Conservation (phyloP, 176 grass and related monocot species). For the Bolboschoenus planiculmis region DNA sequence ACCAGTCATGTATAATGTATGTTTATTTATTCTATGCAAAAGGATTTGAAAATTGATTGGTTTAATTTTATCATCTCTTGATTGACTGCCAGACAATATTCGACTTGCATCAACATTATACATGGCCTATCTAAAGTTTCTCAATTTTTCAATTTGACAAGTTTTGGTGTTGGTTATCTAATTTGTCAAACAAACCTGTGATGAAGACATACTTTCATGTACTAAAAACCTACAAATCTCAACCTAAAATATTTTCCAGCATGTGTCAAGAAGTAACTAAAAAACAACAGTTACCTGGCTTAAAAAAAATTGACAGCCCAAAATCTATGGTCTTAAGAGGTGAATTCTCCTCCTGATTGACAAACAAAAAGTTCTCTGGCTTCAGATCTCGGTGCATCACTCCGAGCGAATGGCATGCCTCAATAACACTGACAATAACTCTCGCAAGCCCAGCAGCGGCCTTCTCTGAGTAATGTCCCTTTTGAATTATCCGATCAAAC, state of each 20-base stretch:
- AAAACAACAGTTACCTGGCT: constrained; percentile 23
- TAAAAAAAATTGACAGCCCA: constrained; percentile 30
- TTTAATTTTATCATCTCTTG: not conserved
- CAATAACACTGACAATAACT: constrained; percentile 32
- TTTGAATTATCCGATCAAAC: constrained; percentile 31
- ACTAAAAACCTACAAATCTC: not conserved
- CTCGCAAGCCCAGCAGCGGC: constrained; percentile 20
- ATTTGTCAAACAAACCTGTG: too few relatives aligned
- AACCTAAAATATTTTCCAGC: not conserved
- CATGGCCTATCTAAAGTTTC: not conserved
- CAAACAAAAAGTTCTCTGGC: constrained; percentile 37
- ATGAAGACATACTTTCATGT: not conserved
- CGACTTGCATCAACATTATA: not conserved
- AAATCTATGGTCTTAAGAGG: constrained; percentile 36
- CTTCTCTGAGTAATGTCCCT: constrained; percentile 34
- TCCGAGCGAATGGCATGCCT: constrained; percentile 30
- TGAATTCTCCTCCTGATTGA: constrained; percentile 25
- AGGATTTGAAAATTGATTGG: not conserved
- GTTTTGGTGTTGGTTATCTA: too few relatives aligned
- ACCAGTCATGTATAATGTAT: not conserved
- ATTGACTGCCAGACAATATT: not conserved
- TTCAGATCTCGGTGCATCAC: constrained; percentile 39
- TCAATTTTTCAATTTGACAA: not conserved
- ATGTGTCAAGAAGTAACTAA: not conserved
- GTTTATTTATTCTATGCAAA: not conserved